Evolutionary conservation across 2,329 filamentous ascomycete genomes (phyloP), one percentile per base, ranked within the genome.

Genomic region (Monilinia fructicola): DNA sequence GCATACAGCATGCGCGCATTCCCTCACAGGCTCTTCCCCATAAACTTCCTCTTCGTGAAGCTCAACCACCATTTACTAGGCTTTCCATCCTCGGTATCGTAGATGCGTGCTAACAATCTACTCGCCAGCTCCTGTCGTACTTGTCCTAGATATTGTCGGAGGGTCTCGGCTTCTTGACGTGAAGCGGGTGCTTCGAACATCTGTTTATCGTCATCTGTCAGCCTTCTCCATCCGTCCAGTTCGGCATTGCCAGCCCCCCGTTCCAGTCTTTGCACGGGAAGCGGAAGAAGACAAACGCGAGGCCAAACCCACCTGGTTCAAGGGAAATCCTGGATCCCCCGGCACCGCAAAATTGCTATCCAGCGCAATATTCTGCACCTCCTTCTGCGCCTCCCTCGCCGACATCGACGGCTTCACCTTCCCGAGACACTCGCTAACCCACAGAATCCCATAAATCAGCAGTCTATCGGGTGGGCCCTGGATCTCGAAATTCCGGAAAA

Each of bases 401-500:
- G 79, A 81, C 80, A 92, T 90, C 54, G 79, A 81, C 16, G 92
- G 90, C 81, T 89, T 92, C 77, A 98, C 93, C 84, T 95, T 96
- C 74, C 84, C 83, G 77, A 99, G 81, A 74, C 92, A 93, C 79
- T 98, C 93, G 80, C 90, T 94, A 75, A 98, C 85, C 80, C 94
- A 98, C 77, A 96, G 85, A 78, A 97, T 99, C 70, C 94, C 94
- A 81, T 99, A 99, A 76, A 98, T 93, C 72, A 99, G 85, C 76
- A 98, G 87, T 52, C 95, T 87, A 80, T 99, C 95, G 67, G 95
- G 94, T 35, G 92, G 91, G 18, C 95, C 95, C 81, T 97, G 94
- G 82, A 98, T 96, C 84, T 98, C 95, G 76, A 99, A 99, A 85
- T 98, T 99, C 76, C 95, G 91, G 85, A 98, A 99, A 80, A 99